Evolutionary conservation across 148 eudicot genomes (phyloP).

Genomic region (Nyssa sinensis): DNA sequence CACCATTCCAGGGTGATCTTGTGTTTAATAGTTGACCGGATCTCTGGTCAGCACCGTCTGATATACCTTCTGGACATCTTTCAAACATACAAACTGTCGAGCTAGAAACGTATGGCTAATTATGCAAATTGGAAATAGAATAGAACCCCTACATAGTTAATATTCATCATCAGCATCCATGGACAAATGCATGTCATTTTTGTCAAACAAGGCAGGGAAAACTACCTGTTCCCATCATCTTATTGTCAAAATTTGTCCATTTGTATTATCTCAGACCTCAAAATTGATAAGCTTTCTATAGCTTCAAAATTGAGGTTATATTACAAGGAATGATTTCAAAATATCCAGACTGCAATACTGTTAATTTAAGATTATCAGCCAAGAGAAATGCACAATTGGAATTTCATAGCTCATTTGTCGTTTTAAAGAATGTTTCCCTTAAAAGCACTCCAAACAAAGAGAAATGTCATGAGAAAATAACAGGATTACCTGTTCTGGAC

Average conservation of each 20-base stretch:
- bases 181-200: neutral
- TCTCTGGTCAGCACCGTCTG: neutral
- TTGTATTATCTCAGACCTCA: neutral
- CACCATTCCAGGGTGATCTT: neutral
- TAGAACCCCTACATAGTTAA: neutral
- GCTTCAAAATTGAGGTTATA: neutral
- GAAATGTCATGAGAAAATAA: slow-evolving; percentile 5
- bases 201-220: neutral
- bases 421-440: neutral
- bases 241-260: neutral
- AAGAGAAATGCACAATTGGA: neutral
- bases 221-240: neutral
- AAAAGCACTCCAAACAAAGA: neutral
- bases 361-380: neutral
- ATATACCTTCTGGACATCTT: neutral
- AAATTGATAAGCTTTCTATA: neutral
- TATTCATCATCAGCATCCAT: neutral
- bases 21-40: neutral
- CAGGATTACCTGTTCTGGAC: slow-evolving; percentile 47
- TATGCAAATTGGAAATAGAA: neutral
- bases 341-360: neutral
- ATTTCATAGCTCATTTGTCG: neutral
- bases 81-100: neutral
- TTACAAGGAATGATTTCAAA: no score
- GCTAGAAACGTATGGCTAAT: neutral